These are phyloP conservation scores for Spinacia oleracea DNA, from an alignment of 179 eudicot genomes.

Conservation along the genomic window DNA sequence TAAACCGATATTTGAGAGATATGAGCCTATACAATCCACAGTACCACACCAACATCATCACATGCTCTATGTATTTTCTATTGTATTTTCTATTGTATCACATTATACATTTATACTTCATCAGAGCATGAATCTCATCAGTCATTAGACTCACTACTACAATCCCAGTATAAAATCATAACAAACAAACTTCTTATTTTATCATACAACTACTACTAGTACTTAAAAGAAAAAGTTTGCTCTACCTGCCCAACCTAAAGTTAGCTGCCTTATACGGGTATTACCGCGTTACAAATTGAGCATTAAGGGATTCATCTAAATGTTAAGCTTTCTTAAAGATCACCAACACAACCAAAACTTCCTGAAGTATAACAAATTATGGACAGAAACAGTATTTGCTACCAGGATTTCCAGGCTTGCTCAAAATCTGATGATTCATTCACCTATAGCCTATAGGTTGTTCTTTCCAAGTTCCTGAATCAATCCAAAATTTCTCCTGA, in stretches of 20 bases:
- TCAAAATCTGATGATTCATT: background rate
- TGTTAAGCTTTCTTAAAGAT: background rate
- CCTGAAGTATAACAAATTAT: background rate
- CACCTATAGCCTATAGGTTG: background rate
- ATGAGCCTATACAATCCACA: background rate
- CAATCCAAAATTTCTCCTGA: background rate
- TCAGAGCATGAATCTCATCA: background rate
- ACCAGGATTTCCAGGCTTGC: background rate
- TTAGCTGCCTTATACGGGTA: background rate
- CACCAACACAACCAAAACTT: background rate
- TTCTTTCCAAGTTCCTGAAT: background rate
- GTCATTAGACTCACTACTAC: background rate
- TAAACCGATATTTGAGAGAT: background rate
- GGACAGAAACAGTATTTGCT: background rate
- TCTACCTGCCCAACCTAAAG: background rate
- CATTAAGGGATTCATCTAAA: background rate
- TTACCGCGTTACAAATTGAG: too few species aligned
- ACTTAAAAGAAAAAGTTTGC: too few species aligned
- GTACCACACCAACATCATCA: background rate
- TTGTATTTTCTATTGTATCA: too few species aligned
- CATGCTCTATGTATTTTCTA: background rate
- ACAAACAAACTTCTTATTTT: too few species aligned
- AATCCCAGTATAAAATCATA: background rate
- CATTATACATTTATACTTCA: too few species aligned
- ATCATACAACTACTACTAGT: background rate